These are phyloP conservation scores for Annulohypoxylon stygium DNA, from an alignment of 495 filamentous ascomycete species.

Conservation along the genomic window DNA sequence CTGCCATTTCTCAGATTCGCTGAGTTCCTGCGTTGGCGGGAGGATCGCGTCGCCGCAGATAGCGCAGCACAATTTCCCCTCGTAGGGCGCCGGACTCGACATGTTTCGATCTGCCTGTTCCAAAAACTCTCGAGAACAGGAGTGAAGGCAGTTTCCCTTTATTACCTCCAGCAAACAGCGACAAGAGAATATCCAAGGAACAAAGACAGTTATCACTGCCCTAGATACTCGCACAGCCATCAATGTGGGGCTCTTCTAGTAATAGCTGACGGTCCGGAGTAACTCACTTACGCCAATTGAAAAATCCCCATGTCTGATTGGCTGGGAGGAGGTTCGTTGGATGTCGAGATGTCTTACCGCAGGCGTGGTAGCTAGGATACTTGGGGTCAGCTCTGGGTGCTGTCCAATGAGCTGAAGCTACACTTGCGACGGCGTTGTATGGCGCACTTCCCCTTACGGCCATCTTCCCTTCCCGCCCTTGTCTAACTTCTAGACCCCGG, in stretches of 20 bases:
- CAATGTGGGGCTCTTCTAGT: background rate
- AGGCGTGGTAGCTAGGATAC: background rate
- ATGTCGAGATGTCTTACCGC: background rate
- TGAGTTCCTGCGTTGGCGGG: background rate
- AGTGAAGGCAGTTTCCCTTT: background rate
- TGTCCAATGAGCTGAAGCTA: background rate
- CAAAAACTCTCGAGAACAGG: background rate
- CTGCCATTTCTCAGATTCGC: constrained; percentile 20
- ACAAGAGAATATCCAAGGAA: background rate
- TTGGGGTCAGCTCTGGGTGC: background rate
- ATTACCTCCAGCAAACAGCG: background rate
- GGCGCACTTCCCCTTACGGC: background rate
- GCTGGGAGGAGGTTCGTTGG: background rate
- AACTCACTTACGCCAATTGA: background rate
- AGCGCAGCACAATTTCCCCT: constrained; percentile 29
- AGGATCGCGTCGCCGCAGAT: constrained; percentile 29
- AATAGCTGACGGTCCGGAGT: constrained; percentile 25
- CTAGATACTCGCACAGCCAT: background rate
- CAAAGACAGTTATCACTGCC: background rate
- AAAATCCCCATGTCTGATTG: constrained; percentile 7
- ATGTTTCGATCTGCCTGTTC: background rate
- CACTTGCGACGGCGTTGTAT: background rate
- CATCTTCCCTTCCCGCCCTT: background rate
- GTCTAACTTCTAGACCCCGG: background rate
- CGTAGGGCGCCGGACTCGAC: constrained; percentile 1